These are phyloP conservation scores for Plasmodium vinckei DNA, from an alignment of 169 alveolate species.

Conservation along the genomic window DNA sequence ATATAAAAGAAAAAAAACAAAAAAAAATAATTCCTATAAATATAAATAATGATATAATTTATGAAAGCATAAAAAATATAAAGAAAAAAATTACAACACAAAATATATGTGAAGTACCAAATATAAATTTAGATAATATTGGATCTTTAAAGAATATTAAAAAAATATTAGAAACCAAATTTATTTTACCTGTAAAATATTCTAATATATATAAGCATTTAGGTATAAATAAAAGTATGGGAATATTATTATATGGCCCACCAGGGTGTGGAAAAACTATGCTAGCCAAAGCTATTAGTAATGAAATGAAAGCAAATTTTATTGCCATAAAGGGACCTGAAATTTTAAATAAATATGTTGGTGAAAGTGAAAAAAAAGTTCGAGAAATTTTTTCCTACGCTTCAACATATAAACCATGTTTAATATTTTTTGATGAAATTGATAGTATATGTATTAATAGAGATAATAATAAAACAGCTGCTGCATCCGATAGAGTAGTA, in stretches of 20 bases:
- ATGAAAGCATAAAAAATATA: slow-evolving; percentile 55
- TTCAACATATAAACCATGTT: slow-evolving; percentile 97
- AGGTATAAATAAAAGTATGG: slow-evolving; percentile 95
- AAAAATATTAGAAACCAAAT: slow-evolving; percentile 91
- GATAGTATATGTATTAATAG: slow-evolving; percentile 97
- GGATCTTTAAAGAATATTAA: slow-evolving; percentile 95
- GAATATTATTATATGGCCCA: slow-evolving; percentile 98
- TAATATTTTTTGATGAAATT: slow-evolving; percentile 98
- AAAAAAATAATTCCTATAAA: slow-evolving; percentile 4
- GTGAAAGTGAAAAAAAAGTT: slow-evolving; percentile 99
- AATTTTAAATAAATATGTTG: slow-evolving; percentile 98
- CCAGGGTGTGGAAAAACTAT: slow-evolving; percentile 99
- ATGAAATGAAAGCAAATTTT: slow-evolving; percentile 96
- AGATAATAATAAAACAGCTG: slow-evolving; percentile 86
- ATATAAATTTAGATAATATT: slow-evolving; percentile 95
- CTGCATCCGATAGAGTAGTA: slow-evolving; percentile 97
- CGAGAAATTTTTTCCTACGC: slow-evolving; percentile 98
- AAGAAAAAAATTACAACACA: slow-evolving; percentile 63
- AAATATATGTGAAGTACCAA: slow-evolving; percentile 89
- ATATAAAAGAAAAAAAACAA: slow-evolving; percentile 2
- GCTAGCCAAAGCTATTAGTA: slow-evolving; percentile 98
- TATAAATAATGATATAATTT: slow-evolving; percentile 27
- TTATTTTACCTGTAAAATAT: slow-evolving; percentile 94
- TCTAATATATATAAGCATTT: slow-evolving; percentile 92
- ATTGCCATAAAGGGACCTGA: slow-evolving; percentile 98